Conservation (phyloP, 2,329 filamentous ascomycete species). For the Colletotrichum viniferum region DNA sequence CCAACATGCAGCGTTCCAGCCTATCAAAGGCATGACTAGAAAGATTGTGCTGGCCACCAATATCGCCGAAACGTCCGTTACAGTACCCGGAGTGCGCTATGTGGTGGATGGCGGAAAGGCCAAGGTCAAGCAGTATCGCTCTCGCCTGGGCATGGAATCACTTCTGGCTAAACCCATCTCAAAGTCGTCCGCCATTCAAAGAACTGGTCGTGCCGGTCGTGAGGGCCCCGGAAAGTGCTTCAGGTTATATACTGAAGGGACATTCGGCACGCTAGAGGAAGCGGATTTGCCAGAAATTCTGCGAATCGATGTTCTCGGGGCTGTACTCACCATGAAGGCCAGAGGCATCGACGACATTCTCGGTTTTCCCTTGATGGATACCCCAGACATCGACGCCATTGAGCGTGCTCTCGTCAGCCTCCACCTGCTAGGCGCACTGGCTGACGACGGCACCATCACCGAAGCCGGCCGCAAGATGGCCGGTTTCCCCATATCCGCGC, state of each 20-base stretch:
- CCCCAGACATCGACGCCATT: conserved; percentile 76
- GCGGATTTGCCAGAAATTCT: conserved; percentile 88
- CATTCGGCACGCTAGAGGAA: conserved; percentile 72
- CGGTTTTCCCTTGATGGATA: conserved; percentile 83
- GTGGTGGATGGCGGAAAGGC: conserved; percentile 94
- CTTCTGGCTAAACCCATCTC: conserved; percentile 90
- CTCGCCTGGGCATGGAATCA: conserved; percentile 85
- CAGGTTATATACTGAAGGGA: conserved; percentile 82
- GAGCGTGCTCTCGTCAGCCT: conserved; percentile 84
- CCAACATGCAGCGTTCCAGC: conserved; percentile 85
- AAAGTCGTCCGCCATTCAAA: conserved; percentile 89
- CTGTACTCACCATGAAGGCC: conserved; percentile 92
- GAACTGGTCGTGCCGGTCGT: conserved; percentile 89
- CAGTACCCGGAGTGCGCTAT: conserved; percentile 88
- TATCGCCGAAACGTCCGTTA: conserved; percentile 98
- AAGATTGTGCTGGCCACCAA: conserved; percentile 95
- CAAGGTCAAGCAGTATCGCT: conserved; percentile 91
- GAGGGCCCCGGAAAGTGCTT: conserved; percentile 91
- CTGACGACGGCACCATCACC: conserved; percentile 75
- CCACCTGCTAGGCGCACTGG: conserved; percentile 77
- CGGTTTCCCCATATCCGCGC: conserved; percentile 80
- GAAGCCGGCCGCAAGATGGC: conserved; percentile 77
- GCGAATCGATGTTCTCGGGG: conserved; percentile 84
- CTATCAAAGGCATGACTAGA: conserved; percentile 73
- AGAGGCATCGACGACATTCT: conserved; percentile 83